Evolutionary conservation across 2,329 filamentous ascomycete genomes (phyloP).

Genomic region (Pyrenophora seminiperda): DNA sequence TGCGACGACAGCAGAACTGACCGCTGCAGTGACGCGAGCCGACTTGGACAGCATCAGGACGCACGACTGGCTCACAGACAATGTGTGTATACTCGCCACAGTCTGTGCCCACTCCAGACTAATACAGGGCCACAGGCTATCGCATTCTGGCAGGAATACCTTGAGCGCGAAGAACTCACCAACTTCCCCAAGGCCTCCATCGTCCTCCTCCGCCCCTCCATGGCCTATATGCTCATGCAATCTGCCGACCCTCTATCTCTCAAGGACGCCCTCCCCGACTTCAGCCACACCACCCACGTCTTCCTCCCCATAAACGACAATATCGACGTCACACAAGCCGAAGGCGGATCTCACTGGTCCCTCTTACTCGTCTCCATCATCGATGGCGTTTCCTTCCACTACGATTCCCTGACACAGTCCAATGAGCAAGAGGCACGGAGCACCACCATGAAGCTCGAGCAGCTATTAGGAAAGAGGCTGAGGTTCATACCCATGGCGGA

Average conservation of each 20-base stretch:
- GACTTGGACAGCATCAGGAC: constrained; percentile 83
- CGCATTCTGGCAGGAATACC: constrained; percentile 95
- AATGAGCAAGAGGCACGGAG: constrained; percentile 76
- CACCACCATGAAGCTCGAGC: constrained; percentile 70
- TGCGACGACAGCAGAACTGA: constrained; percentile 13
- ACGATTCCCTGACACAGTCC: constrained; percentile 79
- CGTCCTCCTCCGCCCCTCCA: constrained; percentile 85
- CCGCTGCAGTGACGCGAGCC: constrained; percentile 74
- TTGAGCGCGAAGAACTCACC: constrained; percentile 85
- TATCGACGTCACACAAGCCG: constrained; percentile 75
- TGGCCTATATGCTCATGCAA: constrained; percentile 90
- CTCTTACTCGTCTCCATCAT: constrained; percentile 86
- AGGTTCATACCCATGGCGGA: constrained; percentile 83
- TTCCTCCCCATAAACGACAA: constrained; percentile 97
- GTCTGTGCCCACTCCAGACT: neutral
- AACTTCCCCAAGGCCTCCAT: constrained; percentile 84
- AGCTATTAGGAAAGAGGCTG: constrained; percentile 69
- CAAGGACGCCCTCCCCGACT: constrained; percentile 76
- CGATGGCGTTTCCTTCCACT: constrained; percentile 93
- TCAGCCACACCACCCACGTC: constrained; percentile 81
- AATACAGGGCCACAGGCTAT: constrained; percentile 69
- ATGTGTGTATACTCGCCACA: constrained; percentile 59
- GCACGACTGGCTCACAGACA: constrained; percentile 94
- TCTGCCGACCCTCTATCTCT: constrained; percentile 63
- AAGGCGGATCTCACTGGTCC: constrained; percentile 94